Evolutionary conservation across 805 yeast species (phyloP), one percentile per base, ranked within the genome.

Genomic region (Wickerhamiella azyma): DNA sequence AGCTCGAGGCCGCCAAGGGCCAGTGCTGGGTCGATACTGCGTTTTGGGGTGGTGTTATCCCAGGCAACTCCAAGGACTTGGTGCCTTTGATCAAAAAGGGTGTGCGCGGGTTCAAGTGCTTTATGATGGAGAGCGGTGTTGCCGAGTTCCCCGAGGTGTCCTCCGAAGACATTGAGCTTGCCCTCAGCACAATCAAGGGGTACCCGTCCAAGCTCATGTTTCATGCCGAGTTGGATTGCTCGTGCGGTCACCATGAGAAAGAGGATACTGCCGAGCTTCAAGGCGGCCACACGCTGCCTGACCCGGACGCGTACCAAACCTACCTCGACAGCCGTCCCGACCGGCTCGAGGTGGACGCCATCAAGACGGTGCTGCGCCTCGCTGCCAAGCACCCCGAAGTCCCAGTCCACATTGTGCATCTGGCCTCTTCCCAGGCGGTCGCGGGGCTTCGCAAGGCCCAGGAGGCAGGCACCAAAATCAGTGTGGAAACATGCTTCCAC

Each of bases 401-500:
- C 17, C 63, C 70, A 28, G 66, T 85, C 38, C 97, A 88, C 63
- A 81, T 88, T 48, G 97, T 88, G 21, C 97, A 88, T 63, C 67
- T 88, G 51, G 92, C 96, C 1, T 76, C 94, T 0, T 76, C 80
- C 51, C 79, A 83, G 53, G 94, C 94, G 0, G 62, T 88, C 1
- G 92, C 94, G 4, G 55, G 81, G 49, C 64, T 88, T 14, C 63
- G 69, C 36, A 69, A 75, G 16, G 96, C 96, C 2, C 77, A 77
- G 52, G 54, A 66, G 7, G 48, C 50, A 2, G 61, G 64, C 11
- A 48, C 61, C 21, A 49, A 53, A 21, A 70, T 88, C 46, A 68
- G 94, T 0, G 94, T 86, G 1, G 97, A 88, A 62, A 88, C 97
- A 0, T 88, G 97, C 63, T 88, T 85, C 75, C 97, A 88, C 62